A percentile compares a stretch with the other conserved stretches of the same genome.
Evolutionary conservation across 139 green algal genomes (phyloP).

Genomic region (Volvox reticuliferus): DNA sequence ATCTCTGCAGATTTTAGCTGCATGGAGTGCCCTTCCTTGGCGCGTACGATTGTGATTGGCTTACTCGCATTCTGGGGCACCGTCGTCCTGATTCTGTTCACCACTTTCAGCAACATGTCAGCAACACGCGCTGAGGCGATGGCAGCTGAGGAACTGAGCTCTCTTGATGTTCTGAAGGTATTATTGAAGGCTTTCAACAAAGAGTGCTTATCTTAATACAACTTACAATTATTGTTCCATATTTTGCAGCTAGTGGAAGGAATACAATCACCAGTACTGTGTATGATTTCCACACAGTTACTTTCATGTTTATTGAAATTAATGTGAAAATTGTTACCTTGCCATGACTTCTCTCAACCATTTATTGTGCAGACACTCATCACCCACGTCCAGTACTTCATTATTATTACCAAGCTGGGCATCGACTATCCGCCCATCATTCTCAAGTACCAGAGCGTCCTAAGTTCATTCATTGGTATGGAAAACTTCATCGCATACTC

Average conservation of each 20-base stretch:
- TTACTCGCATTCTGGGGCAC: constrained; percentile 13
- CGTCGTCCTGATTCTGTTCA: not conserved
- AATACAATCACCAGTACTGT: too few relatives aligned
- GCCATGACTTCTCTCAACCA: too few relatives aligned
- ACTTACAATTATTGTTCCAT: too few relatives aligned
- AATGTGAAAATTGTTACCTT: too few relatives aligned
- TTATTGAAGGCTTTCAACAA: too few relatives aligned
- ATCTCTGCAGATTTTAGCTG: not conserved
- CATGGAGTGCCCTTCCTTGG: not conserved
- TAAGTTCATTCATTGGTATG: not conserved
- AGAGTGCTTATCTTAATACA: too few relatives aligned
- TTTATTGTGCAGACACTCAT: not conserved
- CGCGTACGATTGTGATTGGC: not conserved
- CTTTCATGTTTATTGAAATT: too few relatives aligned
- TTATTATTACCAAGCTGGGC: constrained; percentile 11
- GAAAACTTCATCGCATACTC: constrained; percentile 5
- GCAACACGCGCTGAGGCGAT: not conserved
- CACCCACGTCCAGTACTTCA: constrained; percentile 14
- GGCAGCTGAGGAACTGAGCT: not conserved
- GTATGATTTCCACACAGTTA: too few relatives aligned
- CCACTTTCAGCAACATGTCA: not conserved
- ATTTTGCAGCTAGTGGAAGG: too few relatives aligned
- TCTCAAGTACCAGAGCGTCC: not conserved
- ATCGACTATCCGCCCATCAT: constrained; percentile 8
- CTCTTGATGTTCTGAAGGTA: constrained; percentile 1